Evolutionary conservation across 345 rosid species (phyloP), one percentile per base, ranked within the genome.

Genomic region (Gossypium ekmanianum): DNA sequence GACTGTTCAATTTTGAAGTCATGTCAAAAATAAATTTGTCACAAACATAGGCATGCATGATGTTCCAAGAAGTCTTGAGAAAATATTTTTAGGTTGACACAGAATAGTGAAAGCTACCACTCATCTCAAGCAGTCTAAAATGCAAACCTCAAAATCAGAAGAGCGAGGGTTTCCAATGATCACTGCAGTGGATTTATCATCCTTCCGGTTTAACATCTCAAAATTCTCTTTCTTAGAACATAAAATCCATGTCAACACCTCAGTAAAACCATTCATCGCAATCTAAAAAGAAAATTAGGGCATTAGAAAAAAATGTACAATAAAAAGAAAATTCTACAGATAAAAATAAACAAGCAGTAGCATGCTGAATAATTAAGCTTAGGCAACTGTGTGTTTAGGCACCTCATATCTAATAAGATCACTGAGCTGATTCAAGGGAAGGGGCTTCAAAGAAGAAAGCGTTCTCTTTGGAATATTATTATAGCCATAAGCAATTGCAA

Each of bases 401-500:
- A 94, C 97, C 97, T 95, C 98, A 72, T 59, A 64, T 84, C 98
- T 85, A 51, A 95, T 82, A 47, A 90, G 94, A 85, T 93, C 94
- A 78, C 82, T 85, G 68, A 95, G 87, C 82, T 93, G 88, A 79
- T 89, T 93, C 83, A 91, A 83, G 27, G 88, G 80, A 68, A 92
- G 75, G 11, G 96, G 91, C 82, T 82, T 86, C 79, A 93, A 78
- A 39, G 96, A 89, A 52, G 86, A 81, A 20, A 86, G 87, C 84
- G 26, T 89, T 75, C 86, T 91, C 83, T 75, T 90, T 39, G 90
- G 92, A 78, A 95, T 90, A 70, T 89, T 90, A 79, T 93, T 91
- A 80, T 83, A 95, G 22, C 98, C 98, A 85, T 89, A 91, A 68
- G 98, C 98, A 84, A 92, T 92, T 63, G 97, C 99, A 76, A 95